A percentile compares a stretch with the other conserved stretches of the same genome.
Evolutionary conservation across 2,329 filamentous ascomycete species (phyloP).

Genomic region (Paecilomyces niveus): DNA sequence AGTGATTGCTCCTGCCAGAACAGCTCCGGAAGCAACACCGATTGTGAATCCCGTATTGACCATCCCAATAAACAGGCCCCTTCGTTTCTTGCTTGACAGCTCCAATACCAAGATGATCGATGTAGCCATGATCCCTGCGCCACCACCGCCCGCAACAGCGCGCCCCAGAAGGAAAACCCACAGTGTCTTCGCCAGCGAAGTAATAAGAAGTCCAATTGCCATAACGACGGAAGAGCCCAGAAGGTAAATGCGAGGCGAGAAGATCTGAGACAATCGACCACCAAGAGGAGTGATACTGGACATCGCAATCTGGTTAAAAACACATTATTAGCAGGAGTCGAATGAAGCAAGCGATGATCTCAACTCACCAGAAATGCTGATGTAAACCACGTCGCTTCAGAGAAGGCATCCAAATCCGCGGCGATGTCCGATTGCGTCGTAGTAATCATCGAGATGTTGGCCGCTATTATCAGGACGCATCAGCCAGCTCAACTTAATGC

Average conservation of each 20-base stretch:
- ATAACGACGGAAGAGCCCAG: conserved; percentile 55
- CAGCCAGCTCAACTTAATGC: neutral
- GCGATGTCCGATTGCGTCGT: conserved; percentile 74
- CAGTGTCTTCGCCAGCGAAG: conserved; percentile 54
- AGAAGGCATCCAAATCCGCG: conserved; percentile 65
- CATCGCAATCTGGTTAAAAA: conserved; percentile 45
- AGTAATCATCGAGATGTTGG: conserved; percentile 74
- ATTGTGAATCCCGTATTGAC: conserved; percentile 66
- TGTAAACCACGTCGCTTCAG: conserved; percentile 71
- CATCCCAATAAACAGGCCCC: conserved; percentile 67
- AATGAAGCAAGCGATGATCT: neutral
- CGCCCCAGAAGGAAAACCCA: conserved; percentile 61
- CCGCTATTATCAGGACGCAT: conserved; percentile 29
- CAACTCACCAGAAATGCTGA: conserved; percentile 59
- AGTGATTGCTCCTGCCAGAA: conserved; percentile 60
- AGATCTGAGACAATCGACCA: conserved; percentile 67
- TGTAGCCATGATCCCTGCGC: conserved; percentile 65
- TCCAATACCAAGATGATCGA: conserved; percentile 72
- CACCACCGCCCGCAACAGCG: conserved; percentile 60
- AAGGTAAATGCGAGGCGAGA: conserved; percentile 61
- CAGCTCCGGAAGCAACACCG: conserved; percentile 64
- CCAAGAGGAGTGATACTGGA: conserved; percentile 59
- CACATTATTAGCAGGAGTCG: conserved; percentile 11
- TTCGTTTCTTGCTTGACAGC: conserved; percentile 56
- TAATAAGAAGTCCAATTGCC: conserved; percentile 57